Base-by-base conservation (phyloP, 805 yeast genomes). In the Spathaspora gorwiae region DNA sequence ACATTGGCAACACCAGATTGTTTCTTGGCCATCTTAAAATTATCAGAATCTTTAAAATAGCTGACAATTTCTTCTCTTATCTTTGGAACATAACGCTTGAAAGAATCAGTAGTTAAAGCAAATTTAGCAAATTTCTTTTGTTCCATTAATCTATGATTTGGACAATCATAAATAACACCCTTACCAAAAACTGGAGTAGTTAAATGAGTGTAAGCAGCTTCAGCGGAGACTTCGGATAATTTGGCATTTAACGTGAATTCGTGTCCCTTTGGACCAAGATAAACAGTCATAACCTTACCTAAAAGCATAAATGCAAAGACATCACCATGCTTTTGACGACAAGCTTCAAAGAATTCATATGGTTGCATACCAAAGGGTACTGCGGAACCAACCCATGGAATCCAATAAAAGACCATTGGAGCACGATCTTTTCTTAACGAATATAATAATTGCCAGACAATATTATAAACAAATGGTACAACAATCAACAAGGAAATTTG, bases 131-230 rank as follows among this genome's bases (percentile, higher is more conserved):
- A 94, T 72, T 90, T 94, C 80, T 94, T 94, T 69, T 94, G 99
- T 65, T 94, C 99, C 99, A 94, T 94, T 59, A 94, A 79, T 54
- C 90, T 81, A 59, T 81, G 70, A 71, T 94, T 94, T 51, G 99
- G 89, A 69, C 97, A 92, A 70, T 94, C 99, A 64, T 94, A 94
- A 43, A 94, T 87, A 44, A 94, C 99, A 59, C 98, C 99, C 60
- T 90, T 82, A 57, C 99, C 99, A 56, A 94, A 94, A 12, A 90
- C 97, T 11, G 99, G 99, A n/a, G 98, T 92, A n/a, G 99, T 94
- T 67, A 94, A 77, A 63, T 90, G 97, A 50, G 84, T 77, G 72
- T 94, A 94, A 35, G 97, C 98, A 40, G 87, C 97, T 65, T 94
- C 98, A 40, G 99, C 99, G 40, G 90, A 83, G 24, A 90, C 98